A percentile compares a stretch with the other conserved stretches of the same genome.
Conservation (phyloP, 805 yeast species). For the Cyberlindnera euphorbiae region DNA sequence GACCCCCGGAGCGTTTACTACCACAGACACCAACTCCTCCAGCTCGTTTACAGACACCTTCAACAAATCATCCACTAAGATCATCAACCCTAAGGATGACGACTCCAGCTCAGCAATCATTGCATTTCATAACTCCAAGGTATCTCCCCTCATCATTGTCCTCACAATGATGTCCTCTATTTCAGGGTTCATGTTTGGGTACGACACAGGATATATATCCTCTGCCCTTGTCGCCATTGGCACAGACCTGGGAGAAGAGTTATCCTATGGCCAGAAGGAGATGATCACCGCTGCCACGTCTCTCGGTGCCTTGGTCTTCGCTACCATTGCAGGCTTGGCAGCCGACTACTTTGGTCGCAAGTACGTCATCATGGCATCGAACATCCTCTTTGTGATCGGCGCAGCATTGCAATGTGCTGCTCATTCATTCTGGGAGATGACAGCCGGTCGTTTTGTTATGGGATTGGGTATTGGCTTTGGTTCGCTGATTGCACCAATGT, state of each 20-base stretch:
- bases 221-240: conserved; percentile 87
- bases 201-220: conserved; percentile 95
- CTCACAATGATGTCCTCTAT: conserved; percentile 78
- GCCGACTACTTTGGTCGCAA: conserved; percentile 87
- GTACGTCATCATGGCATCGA: conserved; percentile 77
- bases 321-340: conserved; percentile 69
- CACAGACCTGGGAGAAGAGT: conserved; percentile 52
- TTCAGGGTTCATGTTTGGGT: conserved; percentile 96
- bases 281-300: conserved; percentile 93
- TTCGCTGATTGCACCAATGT: conserved; percentile 88
- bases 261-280: conserved; percentile 76
- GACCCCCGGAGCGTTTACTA: too few species aligned
- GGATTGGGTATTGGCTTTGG: conserved; percentile 99
- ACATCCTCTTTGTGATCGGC: conserved; percentile 77
- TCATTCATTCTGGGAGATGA: conserved; percentile 83
- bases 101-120: conserved; percentile 44
- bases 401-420: conserved; percentile 82
- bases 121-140: conserved; percentile 44
- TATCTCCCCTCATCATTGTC: conserved; percentile 59
- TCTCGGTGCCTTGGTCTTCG: conserved; percentile 82
- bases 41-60: too few species aligned
- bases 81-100: conserved; percentile 45
- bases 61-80: too few species aligned
- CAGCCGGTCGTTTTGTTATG: conserved; percentile 81
- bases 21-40: too few species aligned